Evolutionary conservation across 2,329 filamentous ascomycete genomes (phyloP).

Genomic region (Dothideomycetidae sp.): DNA sequence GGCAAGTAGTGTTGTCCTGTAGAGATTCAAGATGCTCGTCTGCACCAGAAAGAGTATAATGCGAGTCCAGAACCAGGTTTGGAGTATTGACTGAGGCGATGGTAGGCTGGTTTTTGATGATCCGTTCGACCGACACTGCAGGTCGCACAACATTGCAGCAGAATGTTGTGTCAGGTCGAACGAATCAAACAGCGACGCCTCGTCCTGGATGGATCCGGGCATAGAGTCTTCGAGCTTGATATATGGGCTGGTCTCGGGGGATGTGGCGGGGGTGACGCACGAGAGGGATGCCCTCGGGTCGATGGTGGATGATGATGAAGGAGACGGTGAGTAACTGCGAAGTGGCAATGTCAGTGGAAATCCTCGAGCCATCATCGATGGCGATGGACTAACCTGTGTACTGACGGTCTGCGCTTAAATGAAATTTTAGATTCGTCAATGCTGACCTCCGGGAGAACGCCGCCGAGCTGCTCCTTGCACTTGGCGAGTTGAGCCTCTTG

Average conservation of each 20-base stretch:
- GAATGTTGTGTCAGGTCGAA: conserved; percentile 99
- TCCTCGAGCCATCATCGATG: neutral
- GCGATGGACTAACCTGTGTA: conserved; percentile 12
- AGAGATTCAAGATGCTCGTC: conserved; percentile 20
- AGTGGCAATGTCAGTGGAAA: conserved; percentile 8
- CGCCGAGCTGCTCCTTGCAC: conserved; percentile 12
- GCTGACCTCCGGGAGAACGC: conserved; percentile 10
- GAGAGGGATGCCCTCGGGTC: conserved; percentile 13
- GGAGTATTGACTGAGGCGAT: conserved; percentile 8
- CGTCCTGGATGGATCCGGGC: conserved; percentile 19
- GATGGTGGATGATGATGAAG: conserved; percentile 12
- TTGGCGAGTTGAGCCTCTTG: conserved; percentile 12
- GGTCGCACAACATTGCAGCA: conserved; percentile 99
- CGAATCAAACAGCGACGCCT: conserved; percentile 36
- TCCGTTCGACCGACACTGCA: conserved; percentile 86
- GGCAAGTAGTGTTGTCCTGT: conserved; percentile 20
- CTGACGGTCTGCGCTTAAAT: conserved; percentile 10
- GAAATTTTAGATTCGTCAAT: conserved; percentile 9
- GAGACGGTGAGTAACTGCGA: conserved; percentile 9
- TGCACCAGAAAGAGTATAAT: conserved; percentile 20
- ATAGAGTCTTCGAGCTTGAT: conserved; percentile 14
- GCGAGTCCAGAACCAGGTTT: conserved; percentile 12
- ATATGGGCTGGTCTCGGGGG: conserved; percentile 15
- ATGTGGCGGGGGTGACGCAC: conserved; percentile 9
- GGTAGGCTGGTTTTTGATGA: conserved; percentile 14